phyloP scores from a whole-genome alignment of 805 yeast genomes.

The Barnettozyma siamensis region DNA sequence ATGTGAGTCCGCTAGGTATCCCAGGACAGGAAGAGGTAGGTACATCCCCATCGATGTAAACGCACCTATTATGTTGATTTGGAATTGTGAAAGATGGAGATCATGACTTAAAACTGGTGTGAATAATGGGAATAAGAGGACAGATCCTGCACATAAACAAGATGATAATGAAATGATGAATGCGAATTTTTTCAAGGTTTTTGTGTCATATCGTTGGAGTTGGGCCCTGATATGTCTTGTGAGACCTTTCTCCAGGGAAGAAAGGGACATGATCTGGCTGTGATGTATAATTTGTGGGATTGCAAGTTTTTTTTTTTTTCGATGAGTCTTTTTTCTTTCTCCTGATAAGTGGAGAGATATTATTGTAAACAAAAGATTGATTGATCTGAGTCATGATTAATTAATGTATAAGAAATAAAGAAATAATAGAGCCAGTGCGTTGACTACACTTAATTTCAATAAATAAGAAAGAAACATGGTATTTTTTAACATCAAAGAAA shows the following conservation, averaged over 20 bases:
- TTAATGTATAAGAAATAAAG: too few relatives aligned
- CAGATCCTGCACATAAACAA: conserved; percentile 77
- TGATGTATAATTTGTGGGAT: too few relatives aligned
- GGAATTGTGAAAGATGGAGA: conserved; percentile 59
- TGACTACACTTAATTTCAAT: too few relatives aligned
- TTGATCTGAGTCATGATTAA: too few relatives aligned
- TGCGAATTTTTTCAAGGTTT: conserved; percentile 40
- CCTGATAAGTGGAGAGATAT: background rate
- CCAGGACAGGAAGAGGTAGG: conserved; percentile 73
- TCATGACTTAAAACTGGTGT: conserved; percentile 58
- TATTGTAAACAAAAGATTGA: background rate
- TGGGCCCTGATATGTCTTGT: conserved; percentile 40
- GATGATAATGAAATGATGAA: conserved; percentile 52
- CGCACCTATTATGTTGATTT: conserved; percentile 69
- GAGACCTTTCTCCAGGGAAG: conserved; percentile 33
- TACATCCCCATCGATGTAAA: conserved; percentile 78
- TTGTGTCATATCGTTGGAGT: conserved; percentile 37
- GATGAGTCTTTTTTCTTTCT: background rate
- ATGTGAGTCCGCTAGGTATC: conserved; percentile 77
- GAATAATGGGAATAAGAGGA: conserved; percentile 75
- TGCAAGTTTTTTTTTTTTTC: too few relatives aligned
- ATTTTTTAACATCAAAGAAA: too few relatives aligned
- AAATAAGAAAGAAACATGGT: background rate
- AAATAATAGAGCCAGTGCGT: too few relatives aligned
- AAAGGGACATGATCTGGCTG: conserved; percentile 24